These are phyloP conservation scores for Brettanomyces custersianus DNA, from an alignment of 805 yeast genomes.

Conservation along the genomic window DNA sequence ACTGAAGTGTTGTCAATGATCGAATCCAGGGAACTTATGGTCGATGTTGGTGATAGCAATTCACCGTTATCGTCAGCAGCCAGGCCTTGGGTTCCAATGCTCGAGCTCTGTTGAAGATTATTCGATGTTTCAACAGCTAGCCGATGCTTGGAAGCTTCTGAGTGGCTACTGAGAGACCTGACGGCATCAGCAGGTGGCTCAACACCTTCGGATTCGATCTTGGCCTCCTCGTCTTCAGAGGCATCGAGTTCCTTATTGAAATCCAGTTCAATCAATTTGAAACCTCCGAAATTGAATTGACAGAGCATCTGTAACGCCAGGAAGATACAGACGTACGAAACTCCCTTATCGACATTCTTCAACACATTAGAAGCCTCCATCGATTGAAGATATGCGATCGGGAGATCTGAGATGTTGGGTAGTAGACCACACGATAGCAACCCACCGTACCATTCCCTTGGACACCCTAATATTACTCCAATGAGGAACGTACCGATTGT, in stretches of 20 bases:
- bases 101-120: too few relatives aligned
- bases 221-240: slow-evolving; percentile 2
- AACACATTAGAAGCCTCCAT: slow-evolving; percentile 57
- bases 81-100: not conserved
- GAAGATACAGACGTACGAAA: slow-evolving; percentile 79
- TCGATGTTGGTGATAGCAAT: not conserved
- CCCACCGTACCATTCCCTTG: slow-evolving; percentile 73
- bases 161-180: too few relatives aligned
- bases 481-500: slow-evolving; percentile 14
- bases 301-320: slow-evolving; percentile 56
- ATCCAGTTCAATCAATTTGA: slow-evolving; percentile 61
- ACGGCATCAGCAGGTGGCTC: not conserved
- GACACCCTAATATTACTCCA: slow-evolving; percentile 48
- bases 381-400: slow-evolving; percentile 76
- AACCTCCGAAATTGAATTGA: slow-evolving; percentile 72
- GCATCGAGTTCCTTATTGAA: slow-evolving; percentile 26
- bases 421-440: slow-evolving; percentile 56
- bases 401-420: slow-evolving; percentile 75
- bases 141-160: too few relatives aligned
- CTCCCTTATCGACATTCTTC: slow-evolving; percentile 57
- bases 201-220: not conserved
- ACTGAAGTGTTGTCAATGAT: not conserved
- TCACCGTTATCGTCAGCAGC: not conserved
- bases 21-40: slow-evolving; percentile 1
- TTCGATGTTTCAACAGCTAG: too few relatives aligned